Base-by-base conservation (phyloP, 352 stramenopile species). In the Aphanomyces cochlioides region DNA sequence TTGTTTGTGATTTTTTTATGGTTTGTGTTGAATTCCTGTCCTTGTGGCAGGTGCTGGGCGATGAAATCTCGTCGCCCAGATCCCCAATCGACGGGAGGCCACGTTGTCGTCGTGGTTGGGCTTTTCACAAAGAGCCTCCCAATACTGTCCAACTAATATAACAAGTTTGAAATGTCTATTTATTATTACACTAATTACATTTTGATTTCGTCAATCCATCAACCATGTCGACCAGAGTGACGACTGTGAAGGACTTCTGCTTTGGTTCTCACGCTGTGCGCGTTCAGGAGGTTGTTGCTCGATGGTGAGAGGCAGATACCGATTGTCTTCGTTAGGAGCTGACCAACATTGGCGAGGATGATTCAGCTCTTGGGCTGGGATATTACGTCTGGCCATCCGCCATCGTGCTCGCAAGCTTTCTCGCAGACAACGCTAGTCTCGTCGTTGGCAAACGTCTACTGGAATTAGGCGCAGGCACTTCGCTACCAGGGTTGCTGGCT, bases 71-170 rank as follows among this genome's bases (percentile, higher is more conserved):
- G 3, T 58, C 50, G 36, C 50, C 50, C 50, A 58, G 50, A 58
- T 69, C 47, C 61, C 45, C 61, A 69, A 69, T 38, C 61, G 61
- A 59, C 7, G 61, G 61, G 61, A 69, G 61, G 61, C 48, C 61
- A 60, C 61, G 61, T 69, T 69, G 61, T 69, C 61, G 61, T 69
- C 61, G 61, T 60, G 61, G 48, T 69, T 69, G 61, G 61, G 61
- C 61, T 69, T 69, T n/a, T 60, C 47, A 69, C 61, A 36, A 69
- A 69, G 61, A 69, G 61, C 61, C 61, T 69, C 61, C 61, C 61
- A 59, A 7, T 48, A 47, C 53, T 34, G 53, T 39, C 5, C 53
- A 36, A 36, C 6, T 37, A 28, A 28, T 28, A 28, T 28, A 28
- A 28, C 28, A 28, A 28, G 28, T 28, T 28, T 28, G 17, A 5